Evolutionary conservation across 208 protist genomes (phyloP), one percentile per base, ranked within the genome.

Genomic region (Zelonia costaricensis): DNA sequence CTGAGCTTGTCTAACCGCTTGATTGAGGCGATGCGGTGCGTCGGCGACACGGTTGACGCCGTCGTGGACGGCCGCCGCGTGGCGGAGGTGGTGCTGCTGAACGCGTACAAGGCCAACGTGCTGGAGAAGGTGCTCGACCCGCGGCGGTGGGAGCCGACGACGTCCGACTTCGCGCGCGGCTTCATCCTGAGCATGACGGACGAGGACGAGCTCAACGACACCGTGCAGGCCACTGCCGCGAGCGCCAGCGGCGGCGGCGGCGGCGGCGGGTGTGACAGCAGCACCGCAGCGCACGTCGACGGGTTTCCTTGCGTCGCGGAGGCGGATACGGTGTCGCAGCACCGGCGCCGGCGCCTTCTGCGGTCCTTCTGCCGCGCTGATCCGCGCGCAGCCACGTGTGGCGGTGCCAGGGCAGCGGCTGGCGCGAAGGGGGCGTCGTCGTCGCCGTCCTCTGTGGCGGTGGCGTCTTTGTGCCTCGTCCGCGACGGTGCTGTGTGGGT

Each of bases 21-120:
- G 36, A 60, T 82, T 9, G 76, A 78, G 31, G 75, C 74, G 12
- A 80, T 82, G 74, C 47, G 51, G 16, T 57, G 67, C n/a, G 60
- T 75, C 2, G 38, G 72, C 20, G 66, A 74, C 38, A 47, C 69
- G 7, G 49, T 88, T 15, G 62, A 74, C 38, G 55, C 62, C 10
- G 27, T 78, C 13, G n/a, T 72, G 1, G 86, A 93, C 47, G 61
- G 48, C 1, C 72, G 45, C 6, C 78, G 76, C 10, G 73, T 93
- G 18, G 44, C 59, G 36, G 86, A 90, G 45, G 67, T 90, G 51
- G 65, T 93, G 30, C 48, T 86, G 65, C 33, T 69, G 38, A 89
- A 93, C 56, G 86, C 78, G 5, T 84, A 93, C 76, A 93, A 93
- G 72, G 83, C 82, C 6, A 78, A 68, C 45, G 68, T 85, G 27